Base-by-base conservation (phyloP, 495 filamentous ascomycete species). In the Xylaria acuta region DNA sequence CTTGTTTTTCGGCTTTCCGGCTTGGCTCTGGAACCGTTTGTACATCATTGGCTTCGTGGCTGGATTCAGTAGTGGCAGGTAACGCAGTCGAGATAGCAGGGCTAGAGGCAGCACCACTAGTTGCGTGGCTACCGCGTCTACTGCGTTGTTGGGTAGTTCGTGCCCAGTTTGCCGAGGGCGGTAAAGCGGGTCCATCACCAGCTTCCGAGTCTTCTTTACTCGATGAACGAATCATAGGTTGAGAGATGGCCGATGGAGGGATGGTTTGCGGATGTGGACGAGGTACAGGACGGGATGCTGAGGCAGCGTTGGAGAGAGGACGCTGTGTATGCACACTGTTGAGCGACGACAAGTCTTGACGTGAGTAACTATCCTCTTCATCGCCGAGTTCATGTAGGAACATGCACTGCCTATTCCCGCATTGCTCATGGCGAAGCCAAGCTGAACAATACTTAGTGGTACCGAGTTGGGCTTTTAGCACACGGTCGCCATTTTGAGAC, bases 381-480 rank as follows among this genome's bases (percentile, higher is more conserved):
- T 99, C 96, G 22, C 95, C 96, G 22, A 95, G 92, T 79, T 99
- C 96, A 78, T 99, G 96, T 51, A 99, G 82, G 81, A 99, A 99
- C 86, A 97, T 99, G 82, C 96, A 99, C 69, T 93, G 93, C 65
- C 94, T 88, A 75, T 99, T 99, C 43, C 91, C 92, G 82, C 96
- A 99, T 70, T 89, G 90, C 78, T 99, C 96, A 67, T 94, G 92
- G 27, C 97, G 90, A 32, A 99, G 87, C 85, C 95, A 99, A 11
- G 96, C 96, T 1, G 96, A 98, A 82, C 96, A 99, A 79, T 99
- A 99, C 80, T 99, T 99, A 3, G 97, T 99, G 9, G 97, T 99
- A 27, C 97, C 97, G 67, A 97, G 93, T 80, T 98, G 97, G 6
- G 97, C 97, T 77, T 95, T 88, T 36, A 99, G 82, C 40, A 92